phyloP scores from a whole-genome alignment of 495 filamentous ascomycete species.

The Lindgomyces ingoldianus region DNA sequence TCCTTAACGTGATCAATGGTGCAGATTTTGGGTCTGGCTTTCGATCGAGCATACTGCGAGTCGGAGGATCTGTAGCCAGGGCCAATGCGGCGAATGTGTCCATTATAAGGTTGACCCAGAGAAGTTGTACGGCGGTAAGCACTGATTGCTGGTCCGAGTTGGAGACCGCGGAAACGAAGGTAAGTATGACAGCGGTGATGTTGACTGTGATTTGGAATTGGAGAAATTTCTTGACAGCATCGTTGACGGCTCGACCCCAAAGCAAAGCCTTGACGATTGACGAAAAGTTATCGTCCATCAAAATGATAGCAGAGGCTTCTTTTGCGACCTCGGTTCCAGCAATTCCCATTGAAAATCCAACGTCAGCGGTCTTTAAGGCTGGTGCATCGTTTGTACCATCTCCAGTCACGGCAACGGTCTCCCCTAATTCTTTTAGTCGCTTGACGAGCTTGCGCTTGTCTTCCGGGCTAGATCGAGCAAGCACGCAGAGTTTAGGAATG shows the following conservation, averaged over 20 bases:
- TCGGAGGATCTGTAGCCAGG: slow-evolving; percentile 82
- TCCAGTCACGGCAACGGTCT: slow-evolving; percentile 91
- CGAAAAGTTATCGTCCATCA: slow-evolving; percentile 92
- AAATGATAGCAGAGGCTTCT: slow-evolving; percentile 88
- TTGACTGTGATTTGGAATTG: slow-evolving; percentile 94
- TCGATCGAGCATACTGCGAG: slow-evolving; percentile 67
- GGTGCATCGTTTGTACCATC: slow-evolving; percentile 93
- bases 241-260: slow-evolving; percentile 87
- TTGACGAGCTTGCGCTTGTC: slow-evolving; percentile 82
- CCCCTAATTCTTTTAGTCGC: slow-evolving; percentile 77
- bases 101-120: slow-evolving; percentile 95
- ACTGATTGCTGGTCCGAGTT: slow-evolving; percentile 67
- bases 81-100: slow-evolving; percentile 94
- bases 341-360: slow-evolving; percentile 92
- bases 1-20: slow-evolving; percentile 73
- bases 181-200: slow-evolving; percentile 82
- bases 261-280: slow-evolving; percentile 86
- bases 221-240: slow-evolving; percentile 87
- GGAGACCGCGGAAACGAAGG: slow-evolving; percentile 77
- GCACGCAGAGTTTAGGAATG: slow-evolving; percentile 76
- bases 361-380: slow-evolving; percentile 82
- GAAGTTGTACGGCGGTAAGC: slow-evolving; percentile 79
- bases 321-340: slow-evolving; percentile 90
- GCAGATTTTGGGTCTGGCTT: slow-evolving; percentile 75
- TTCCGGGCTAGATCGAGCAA: slow-evolving; percentile 81